Evolutionary conservation across 2,329 filamentous ascomycete species (phyloP), one percentile per base, ranked within the genome.

Genomic region (Bipolaris victoriae): DNA sequence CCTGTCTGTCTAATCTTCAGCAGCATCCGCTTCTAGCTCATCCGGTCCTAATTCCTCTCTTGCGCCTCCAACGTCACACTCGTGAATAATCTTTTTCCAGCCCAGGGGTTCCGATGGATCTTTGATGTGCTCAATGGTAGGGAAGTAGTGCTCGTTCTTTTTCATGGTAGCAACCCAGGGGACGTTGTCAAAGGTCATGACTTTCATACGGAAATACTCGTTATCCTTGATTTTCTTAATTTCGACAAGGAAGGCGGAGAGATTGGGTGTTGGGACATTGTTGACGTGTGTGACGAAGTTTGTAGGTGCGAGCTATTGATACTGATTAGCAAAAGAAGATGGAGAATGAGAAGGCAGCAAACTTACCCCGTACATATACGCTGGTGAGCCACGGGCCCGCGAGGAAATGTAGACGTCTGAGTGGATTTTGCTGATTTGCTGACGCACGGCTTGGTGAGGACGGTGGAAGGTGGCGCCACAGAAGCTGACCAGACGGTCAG

Each of bases 91-190:
- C 29, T 83, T 82, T 68, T 78, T 81, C 86, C 86, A 88, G 4
- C 85, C 84, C 16, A 83, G 78, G 5, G 79, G 73, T 58, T 81
- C 76, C 1, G 70, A 72, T 1, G 76, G 52, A 59, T 88, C 86
- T 69, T 88, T 88, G 50, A 85, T 70, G 59, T 87, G 88, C 74
- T 88, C 86, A 29, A 87, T 84, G 59, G 87, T 88, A 2, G 86
- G 86, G 78, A 88, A 89, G 76, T 99, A 99, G 78, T 99, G 95
- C 74, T 99, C 94, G 68, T 97, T 97, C 85, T 98, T 98, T 87
- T 99, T 99, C 91, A 99, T 97, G 7, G 95, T 99, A 37, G 96
- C 91, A n/a, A 99, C 92, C 92, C 95, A 99, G 3, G 94, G 94
- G 9, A 99, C 92, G 70, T 96, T 96, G 76, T 99, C 95, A 72